Evolutionary conservation across 805 yeast species (phyloP), one percentile per base, ranked within the genome.

Genomic region (Sugiyamaella qingdaonensis): DNA sequence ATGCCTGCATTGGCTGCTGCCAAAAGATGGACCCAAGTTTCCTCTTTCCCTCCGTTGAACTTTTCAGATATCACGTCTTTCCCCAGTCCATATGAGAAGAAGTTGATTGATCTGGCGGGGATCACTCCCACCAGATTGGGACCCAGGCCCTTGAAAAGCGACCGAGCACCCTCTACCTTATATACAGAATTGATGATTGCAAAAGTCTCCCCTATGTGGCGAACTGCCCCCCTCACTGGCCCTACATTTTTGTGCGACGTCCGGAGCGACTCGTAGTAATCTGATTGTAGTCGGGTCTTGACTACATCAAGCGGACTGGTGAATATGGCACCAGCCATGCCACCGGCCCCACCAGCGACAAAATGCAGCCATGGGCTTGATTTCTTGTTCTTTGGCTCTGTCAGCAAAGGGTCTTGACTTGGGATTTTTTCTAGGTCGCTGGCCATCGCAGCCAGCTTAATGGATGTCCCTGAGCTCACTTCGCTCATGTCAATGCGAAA

Each of bases 241-340:
- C 58, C 61, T 1, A 46, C 29, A n/a, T 48, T 27, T 11, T 31
- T 16, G 29, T 46, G 54, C 14, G 33, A 43, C 19, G 51, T 54
- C 36, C 41, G 41, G 13, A 52, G 33, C 3, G 55, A 49, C 14
- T 32, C 37, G 54, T 85, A 91, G 5, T 85, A 88, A 64, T 90
- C 96, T 55, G 96, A 86, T 68, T 94, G 99, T 52, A 94, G 73
- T 64, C 99, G 78, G 0, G 99, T 94, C 66, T 94, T 94, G 35
- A 94, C 97, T 48, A 94, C 95, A 69, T 91, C 99, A 57, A 94
- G 80, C 0, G 99, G 99, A 61, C 96, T 85, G 0, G 99, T 94
- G 51, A 83, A 84, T 2, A 92, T 72, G 1, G 99, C 96, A 24
- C 99, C 99, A 31, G 92, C 88, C 97, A 94, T 94, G 13, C 99